Base-by-base conservation (phyloP, 257 asterid genomes). In the Leonotis leonurus region DNA sequence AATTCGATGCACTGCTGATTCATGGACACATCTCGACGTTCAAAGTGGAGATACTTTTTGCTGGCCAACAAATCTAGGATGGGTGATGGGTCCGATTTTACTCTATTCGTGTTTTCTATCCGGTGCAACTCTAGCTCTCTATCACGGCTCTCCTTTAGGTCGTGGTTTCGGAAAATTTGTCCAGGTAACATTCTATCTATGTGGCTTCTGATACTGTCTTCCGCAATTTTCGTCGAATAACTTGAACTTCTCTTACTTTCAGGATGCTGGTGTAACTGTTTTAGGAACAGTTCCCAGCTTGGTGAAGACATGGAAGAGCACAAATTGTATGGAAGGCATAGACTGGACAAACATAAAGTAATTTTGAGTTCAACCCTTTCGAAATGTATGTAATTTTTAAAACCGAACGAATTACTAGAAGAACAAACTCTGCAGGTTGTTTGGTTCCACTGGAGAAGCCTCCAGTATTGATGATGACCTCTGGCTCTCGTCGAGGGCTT, bases 21-120 rank as follows among this genome's bases (percentile, higher is more conserved):
- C 95, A 37, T 91, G 95, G 96, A 69, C 85, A 37, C 93, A 81
- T 72, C 30, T 64, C 21, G 79, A 80, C 69, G 68, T 77, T 70
- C 80, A 73, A 77, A 49, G 70, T 27, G 95, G 93, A 58, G 98
- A 91, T 67, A 76, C 84, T 30, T 48, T 64, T 64, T 91, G 98
- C 79, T 91, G 95, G 95, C 98, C 98, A 2, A 91, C 98, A 45
- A 91, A 84, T 75, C 80, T 91, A 72, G 98, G 98, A 71, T 91
- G 98, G 98, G 96, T 88, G 72, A 78, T 86, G 97, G 98, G 98
- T 29, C 98, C 98, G 0, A 65, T 81, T 62, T 61, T 86, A 63
- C 79, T 91, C 27, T 91, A 88, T 59, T 75, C 95, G 2, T 86
- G 97, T 80, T 84, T 91, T 75, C 78, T 91, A 33, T 17, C 82